phyloP scores from a whole-genome alignment of 163 green algal genomes.

The Volvox carteri region DNA sequence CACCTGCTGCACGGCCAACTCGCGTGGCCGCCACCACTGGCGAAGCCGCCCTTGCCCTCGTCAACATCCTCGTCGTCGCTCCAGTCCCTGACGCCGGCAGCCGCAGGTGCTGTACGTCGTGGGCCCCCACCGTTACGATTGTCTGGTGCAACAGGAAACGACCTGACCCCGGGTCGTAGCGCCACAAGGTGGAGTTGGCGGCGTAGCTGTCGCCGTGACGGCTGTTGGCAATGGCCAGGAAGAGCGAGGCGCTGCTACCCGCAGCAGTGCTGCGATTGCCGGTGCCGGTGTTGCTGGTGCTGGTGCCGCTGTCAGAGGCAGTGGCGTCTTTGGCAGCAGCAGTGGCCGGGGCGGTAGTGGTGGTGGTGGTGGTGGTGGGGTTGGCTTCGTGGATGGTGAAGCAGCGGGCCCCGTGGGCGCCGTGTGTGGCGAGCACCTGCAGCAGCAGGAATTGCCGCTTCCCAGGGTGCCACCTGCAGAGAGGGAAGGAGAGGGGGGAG shows the following conservation, averaged over 20 bases:
- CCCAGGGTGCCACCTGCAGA: conserved; percentile 7
- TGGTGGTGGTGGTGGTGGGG: not conserved
- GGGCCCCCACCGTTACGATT: conserved; percentile 11
- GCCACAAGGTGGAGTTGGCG: conserved; percentile 34
- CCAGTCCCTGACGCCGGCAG: not conserved
- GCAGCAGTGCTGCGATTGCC: not conserved
- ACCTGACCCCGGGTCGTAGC: not conserved
- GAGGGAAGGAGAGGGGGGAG: not conserved
- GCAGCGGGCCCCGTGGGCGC: conserved; percentile 45
- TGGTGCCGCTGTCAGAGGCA: not conserved
- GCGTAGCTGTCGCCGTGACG: conserved; percentile 6
- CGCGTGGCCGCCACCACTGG: not conserved
- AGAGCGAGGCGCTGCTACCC: not conserved
- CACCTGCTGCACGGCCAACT: no score
- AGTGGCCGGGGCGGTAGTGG: not conserved
- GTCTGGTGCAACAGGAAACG: conserved; percentile 41
- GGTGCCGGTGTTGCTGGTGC: not conserved
- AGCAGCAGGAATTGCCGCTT: conserved; percentile 32
- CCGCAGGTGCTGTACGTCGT: conserved; percentile 26
- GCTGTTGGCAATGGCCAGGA: conserved; percentile 38
- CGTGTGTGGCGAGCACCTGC: conserved; percentile 16
- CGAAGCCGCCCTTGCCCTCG: not conserved
- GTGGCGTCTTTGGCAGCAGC: not conserved
- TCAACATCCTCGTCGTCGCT: not conserved
- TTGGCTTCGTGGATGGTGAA: not conserved